These are phyloP conservation scores for Chloris gayana DNA, from an alignment of 176 grass and related monocot genomes.

Conservation along the genomic window DNA sequence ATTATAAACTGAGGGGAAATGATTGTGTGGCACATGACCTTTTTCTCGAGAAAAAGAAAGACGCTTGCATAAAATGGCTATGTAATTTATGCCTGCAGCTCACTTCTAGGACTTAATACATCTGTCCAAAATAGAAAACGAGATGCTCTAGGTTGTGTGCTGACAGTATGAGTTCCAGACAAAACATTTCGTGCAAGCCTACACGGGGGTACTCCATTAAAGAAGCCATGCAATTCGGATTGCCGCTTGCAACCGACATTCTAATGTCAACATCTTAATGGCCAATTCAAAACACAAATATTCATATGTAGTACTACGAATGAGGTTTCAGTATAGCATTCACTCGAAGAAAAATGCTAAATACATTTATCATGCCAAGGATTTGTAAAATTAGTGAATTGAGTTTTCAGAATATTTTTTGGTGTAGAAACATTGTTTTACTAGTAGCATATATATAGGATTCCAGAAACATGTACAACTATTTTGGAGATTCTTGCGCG, in stretches of 20 bases:
- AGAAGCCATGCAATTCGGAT: not conserved
- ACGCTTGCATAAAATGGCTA: not conserved
- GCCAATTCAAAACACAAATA: not conserved
- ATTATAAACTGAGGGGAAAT: not conserved
- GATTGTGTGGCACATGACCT: not conserved
- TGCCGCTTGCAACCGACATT: not conserved
- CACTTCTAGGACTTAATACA: not conserved
- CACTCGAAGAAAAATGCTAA: not conserved
- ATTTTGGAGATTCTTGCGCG: not conserved
- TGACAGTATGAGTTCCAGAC: not conserved
- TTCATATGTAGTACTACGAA: not conserved
- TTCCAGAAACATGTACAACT: not conserved
- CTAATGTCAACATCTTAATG: not conserved
- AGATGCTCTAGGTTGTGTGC: not conserved
- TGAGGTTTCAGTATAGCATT: not conserved
- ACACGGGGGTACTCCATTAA: not conserved
- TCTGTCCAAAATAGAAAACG: not conserved
- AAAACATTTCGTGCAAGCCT: not conserved
- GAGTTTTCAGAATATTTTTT: no score
- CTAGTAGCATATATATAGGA: not conserved
- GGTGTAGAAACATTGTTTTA: not conserved
- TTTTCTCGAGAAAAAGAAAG: not conserved
- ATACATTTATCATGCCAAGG: not conserved
- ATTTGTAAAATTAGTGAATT: not conserved
- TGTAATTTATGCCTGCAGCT: not conserved